phyloP scores from a whole-genome alignment of 1,284 basidiomycete species.

The Abortiporus biennis region DNA sequence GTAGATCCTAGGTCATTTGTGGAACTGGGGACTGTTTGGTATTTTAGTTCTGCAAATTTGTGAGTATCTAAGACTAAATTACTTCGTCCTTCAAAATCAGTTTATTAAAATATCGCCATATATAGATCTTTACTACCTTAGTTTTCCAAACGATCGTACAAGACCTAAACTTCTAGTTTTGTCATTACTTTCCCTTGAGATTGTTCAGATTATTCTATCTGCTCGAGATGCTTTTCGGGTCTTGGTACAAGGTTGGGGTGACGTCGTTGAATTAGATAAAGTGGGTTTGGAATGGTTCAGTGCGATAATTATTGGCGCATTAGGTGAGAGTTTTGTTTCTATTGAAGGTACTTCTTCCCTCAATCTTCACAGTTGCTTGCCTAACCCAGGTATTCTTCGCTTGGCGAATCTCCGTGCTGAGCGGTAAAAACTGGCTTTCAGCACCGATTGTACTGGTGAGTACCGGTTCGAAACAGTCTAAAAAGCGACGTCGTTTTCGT shows the following conservation, averaged over 20 bases:
- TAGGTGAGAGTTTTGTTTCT: slow-evolving; percentile 6
- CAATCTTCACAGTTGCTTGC: slow-evolving; percentile 6
- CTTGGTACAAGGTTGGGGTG: slow-evolving; percentile 9
- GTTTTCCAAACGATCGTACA: slow-evolving; percentile 19
- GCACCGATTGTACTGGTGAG: slow-evolving; percentile 6
- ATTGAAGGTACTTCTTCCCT: background rate
- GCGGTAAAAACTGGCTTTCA: slow-evolving; percentile 2
- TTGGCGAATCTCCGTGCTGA: slow-evolving; percentile 11
- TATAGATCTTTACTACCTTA: slow-evolving; percentile 23
- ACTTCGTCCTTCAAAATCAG: background rate
- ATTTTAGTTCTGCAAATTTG: slow-evolving; percentile 16
- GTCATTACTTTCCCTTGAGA: slow-evolving; percentile 7
- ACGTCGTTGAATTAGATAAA: slow-evolving; percentile 7
- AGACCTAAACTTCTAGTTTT: slow-evolving; percentile 16
- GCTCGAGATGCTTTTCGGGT: slow-evolving; percentile 10
- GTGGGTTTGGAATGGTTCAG: slow-evolving; percentile 10
- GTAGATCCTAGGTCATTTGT: slow-evolving; percentile 14
- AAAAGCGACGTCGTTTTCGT: background rate
- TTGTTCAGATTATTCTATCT: slow-evolving; percentile 5
- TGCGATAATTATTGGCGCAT: slow-evolving; percentile 4
- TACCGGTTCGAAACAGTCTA: slow-evolving; percentile 1
- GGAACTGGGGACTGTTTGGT: slow-evolving; percentile 22
- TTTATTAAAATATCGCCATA: background rate
- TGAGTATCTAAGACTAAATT: slow-evolving; percentile 4
- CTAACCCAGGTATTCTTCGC: slow-evolving; percentile 11